Percentiles rank a stretch among this genome's conserved stretches.
These are phyloP conservation scores for Candida glaebosa DNA, from an alignment of 805 yeast genomes.

Conservation along the genomic window DNA sequence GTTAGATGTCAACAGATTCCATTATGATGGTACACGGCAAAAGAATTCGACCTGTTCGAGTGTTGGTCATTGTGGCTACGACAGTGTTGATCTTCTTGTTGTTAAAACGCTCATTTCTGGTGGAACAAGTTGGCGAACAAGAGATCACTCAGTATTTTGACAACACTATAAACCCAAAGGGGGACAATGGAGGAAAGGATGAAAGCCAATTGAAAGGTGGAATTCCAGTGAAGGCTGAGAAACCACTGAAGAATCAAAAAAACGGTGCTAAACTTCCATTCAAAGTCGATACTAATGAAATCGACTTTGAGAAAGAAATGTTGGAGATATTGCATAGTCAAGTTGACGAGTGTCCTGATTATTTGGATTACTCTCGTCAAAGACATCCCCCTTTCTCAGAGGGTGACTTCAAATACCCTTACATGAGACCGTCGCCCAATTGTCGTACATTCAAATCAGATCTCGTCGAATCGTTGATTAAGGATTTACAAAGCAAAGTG, in stretches of 20 bases:
- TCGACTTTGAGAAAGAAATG: conserved; percentile 10
- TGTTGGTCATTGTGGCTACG: neutral
- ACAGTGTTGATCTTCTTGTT: neutral
- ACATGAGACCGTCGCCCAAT: conserved; percentile 65
- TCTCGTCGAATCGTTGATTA: conserved; percentile 59
- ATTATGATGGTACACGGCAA: conserved; percentile 3
- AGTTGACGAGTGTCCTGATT: conserved; percentile 51
- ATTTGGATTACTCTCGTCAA: conserved; percentile 53
- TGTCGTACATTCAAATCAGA: conserved; percentile 72
- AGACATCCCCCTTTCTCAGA: conserved; percentile 55
- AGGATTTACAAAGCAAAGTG: conserved; percentile 47
- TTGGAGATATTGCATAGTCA: conserved; percentile 16
- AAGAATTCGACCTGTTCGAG: conserved; percentile 1
- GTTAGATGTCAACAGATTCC: neutral
- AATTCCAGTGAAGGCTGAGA: neutral
- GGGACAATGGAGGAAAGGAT: neutral
- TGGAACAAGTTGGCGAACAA: neutral
- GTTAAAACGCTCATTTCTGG: neutral
- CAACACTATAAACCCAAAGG: neutral
- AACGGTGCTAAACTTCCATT: neutral
- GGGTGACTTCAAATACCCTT: conserved; percentile 60
- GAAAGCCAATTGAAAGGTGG: neutral
- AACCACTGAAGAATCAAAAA: neutral
- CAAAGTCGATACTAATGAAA: neutral
- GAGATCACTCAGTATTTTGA: neutral